Conservation (phyloP, 306 rosid genomes). For the Fagus crenata region DNA sequence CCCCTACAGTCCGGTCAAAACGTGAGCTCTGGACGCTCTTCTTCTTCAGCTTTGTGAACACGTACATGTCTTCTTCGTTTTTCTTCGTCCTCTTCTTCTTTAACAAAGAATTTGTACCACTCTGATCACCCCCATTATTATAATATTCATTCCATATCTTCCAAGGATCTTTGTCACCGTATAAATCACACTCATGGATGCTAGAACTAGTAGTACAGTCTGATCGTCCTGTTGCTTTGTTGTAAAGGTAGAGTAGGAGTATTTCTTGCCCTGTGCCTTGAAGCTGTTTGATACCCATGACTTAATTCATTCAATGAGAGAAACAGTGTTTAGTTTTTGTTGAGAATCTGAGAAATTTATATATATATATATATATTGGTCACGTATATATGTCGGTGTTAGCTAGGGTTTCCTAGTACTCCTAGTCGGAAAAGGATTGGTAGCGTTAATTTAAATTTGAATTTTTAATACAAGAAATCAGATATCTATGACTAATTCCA, state of each 20-base stretch:
- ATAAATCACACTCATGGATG: neutral
- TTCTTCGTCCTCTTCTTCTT: neutral
- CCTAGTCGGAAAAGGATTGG: too few species aligned
- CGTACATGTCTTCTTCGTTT: neutral
- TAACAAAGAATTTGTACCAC: too few species aligned
- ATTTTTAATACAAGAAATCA: too few species aligned
- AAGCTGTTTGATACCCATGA: neutral
- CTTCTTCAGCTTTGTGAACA: slow-evolving; percentile 4
- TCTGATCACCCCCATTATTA: too few species aligned
- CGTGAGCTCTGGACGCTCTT: neutral
- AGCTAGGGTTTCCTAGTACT: too few species aligned
- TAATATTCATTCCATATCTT: neutral
- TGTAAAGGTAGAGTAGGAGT: neutral
- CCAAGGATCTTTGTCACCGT: neutral
- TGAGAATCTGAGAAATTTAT: too few species aligned
- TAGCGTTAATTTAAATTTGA: too few species aligned
- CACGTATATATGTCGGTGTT: too few species aligned
- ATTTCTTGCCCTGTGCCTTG: neutral
- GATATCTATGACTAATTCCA: too few species aligned
- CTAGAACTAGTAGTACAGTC: neutral
- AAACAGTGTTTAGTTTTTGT: too few species aligned
- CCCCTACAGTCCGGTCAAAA: neutral
- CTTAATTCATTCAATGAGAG: neutral
- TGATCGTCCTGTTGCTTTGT: neutral
- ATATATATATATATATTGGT: too few species aligned